A percentile compares a stretch with the other conserved stretches of the same genome.
phyloP scores from a whole-genome alignment of 176 grass and related monocot species.

The Urochloa ruziziensis region DNA sequence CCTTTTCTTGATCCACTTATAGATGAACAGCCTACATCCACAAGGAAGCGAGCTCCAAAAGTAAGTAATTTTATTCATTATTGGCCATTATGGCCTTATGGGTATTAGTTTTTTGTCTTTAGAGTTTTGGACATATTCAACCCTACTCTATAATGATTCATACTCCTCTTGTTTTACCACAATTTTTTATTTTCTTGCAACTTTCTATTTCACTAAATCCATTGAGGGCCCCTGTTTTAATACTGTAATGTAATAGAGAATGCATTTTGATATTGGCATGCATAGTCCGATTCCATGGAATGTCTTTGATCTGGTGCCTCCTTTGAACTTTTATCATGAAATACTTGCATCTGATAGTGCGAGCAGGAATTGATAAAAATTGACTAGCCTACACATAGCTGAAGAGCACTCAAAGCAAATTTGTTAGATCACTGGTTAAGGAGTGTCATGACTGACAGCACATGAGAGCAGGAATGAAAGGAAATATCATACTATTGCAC shows the following conservation, averaged over 20 bases:
- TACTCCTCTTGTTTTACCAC: not conserved
- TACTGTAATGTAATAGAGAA: not conserved
- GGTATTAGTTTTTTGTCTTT: constrained; percentile 10
- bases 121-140: not conserved
- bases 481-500: not conserved
- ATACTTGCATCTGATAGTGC: not conserved
- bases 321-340: not conserved
- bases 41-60: constrained; percentile 69
- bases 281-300: not conserved
- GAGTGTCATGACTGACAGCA: not conserved
- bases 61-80: constrained; percentile 38
- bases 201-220: not conserved
- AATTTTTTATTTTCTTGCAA: not conserved
- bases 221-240: not conserved
- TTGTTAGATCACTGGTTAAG: constrained; percentile 13
- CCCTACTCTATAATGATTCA: not conserved
- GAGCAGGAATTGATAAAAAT: constrained; percentile 10
- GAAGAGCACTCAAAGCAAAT: not conserved
- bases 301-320: not conserved
- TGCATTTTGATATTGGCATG: not conserved
- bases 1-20: constrained; percentile 57
- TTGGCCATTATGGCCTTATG: constrained; percentile 10
- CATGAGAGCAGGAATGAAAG: not conserved
- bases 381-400: not conserved
- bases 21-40: constrained; percentile 48